Evolutionary conservation across 1,284 basidiomycete species (phyloP).

Genomic region (Somion occarium): DNA sequence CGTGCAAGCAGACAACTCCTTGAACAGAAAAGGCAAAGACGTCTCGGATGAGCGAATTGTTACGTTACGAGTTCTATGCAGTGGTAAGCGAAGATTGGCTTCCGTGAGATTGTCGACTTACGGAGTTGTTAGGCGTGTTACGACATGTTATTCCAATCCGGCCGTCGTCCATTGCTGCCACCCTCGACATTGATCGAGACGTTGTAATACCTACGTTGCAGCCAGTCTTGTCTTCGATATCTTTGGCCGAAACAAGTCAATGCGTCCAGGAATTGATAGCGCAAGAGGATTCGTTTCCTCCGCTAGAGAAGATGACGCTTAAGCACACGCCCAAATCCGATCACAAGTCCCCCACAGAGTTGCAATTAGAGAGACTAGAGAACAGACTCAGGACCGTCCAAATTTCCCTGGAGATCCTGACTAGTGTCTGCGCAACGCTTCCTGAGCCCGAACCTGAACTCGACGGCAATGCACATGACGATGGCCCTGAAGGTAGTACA

Average conservation of each 20-base stretch:
- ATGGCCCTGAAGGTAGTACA: constrained; percentile 26
- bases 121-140: constrained; percentile 53
- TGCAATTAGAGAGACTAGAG: constrained; percentile 75
- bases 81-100: constrained; percentile 42
- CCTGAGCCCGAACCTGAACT: constrained; percentile 58
- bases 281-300: constrained; percentile 46
- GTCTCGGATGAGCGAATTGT: constrained; percentile 43
- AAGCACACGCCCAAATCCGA: constrained; percentile 65
- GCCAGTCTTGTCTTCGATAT: constrained; percentile 61
- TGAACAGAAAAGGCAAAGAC: constrained; percentile 43
- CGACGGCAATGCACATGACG: constrained; percentile 33
- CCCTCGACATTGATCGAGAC: constrained; percentile 66
- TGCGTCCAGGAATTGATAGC: constrained; percentile 51
- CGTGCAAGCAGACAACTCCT: constrained; percentile 33
- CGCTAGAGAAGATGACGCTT: constrained; percentile 52
- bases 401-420: constrained; percentile 81
- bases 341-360: constrained; percentile 63
- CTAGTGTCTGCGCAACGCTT: constrained; percentile 82
- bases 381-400: constrained; percentile 68
- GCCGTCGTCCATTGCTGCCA: constrained; percentile 55
- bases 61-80: constrained; percentile 63
- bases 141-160: constrained; percentile 73
- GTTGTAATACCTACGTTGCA: constrained; percentile 71
- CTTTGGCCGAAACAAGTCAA: constrained; percentile 49
- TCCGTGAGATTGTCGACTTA: no score